These are phyloP conservation scores for Dysphania ambrosioides DNA, from an alignment of 148 eudicot genomes.

Conservation along the genomic window DNA sequence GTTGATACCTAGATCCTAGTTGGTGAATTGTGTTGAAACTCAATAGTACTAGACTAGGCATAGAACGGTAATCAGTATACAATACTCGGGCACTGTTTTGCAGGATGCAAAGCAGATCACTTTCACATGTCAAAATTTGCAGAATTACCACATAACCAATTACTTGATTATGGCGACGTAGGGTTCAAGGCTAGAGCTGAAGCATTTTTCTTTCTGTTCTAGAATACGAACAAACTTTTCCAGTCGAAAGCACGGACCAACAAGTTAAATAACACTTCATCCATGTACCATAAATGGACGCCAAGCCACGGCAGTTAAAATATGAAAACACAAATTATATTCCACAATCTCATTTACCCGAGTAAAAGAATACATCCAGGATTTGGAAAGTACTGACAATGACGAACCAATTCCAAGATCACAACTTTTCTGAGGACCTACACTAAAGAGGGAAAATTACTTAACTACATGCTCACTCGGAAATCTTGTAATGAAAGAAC, in stretches of 20 bases:
- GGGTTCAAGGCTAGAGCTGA: no score
- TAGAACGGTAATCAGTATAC: no score
- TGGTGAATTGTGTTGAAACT: no score
- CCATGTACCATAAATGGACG: neutral
- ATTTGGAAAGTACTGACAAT: neutral
- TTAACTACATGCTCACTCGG: slow-evolving; percentile 5
- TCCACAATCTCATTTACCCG: neutral
- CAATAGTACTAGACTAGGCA: no score
- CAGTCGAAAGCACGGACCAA: neutral
- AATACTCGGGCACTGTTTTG: no score
- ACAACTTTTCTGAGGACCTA: neutral
- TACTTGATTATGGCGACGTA: no score
- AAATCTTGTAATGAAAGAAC: neutral
- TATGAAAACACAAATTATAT: neutral
- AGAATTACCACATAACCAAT: no score
- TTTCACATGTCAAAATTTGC: no score
- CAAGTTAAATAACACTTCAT: no score
- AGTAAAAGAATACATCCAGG: slow-evolving; percentile 5
- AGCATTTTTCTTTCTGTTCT: no score
- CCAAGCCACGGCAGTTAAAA: neutral
- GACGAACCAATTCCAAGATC: neutral
- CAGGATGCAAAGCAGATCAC: no score
- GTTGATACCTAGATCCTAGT: no score
- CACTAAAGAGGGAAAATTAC: neutral
- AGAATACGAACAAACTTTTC: neutral